These are phyloP conservation scores for Ophiosphaerella herpotricha DNA, from an alignment of 2,329 filamentous ascomycete genomes.

Conservation along the genomic window DNA sequence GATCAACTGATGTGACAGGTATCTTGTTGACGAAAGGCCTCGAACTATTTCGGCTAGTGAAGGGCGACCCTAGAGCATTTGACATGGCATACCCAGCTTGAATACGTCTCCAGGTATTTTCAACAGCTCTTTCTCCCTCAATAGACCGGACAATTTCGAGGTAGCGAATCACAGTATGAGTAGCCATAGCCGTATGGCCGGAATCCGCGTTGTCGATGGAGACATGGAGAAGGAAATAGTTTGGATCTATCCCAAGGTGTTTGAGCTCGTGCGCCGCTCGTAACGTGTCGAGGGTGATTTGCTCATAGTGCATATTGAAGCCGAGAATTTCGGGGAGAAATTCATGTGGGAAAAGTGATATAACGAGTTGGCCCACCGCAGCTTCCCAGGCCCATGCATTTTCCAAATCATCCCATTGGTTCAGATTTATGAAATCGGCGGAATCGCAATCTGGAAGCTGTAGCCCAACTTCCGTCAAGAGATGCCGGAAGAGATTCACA, in stretches of 20 bases:
- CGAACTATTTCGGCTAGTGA: no score
- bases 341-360: slow-evolving; percentile 56
- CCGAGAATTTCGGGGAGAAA: slow-evolving; percentile 58
- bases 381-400: slow-evolving; percentile 49
- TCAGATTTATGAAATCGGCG: slow-evolving; percentile 30
- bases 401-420: slow-evolving; percentile 27
- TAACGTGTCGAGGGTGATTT: slow-evolving; percentile 48
- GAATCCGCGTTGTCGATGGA: slow-evolving; percentile 57
- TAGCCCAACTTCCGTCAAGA: slow-evolving; percentile 39
- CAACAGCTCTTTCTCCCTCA: slow-evolving; percentile 35
- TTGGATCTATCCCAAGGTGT: slow-evolving; percentile 50
- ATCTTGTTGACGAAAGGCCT: no score
- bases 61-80: slow-evolving; percentile 4
- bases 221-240: slow-evolving; percentile 58
- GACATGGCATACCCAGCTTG: slow-evolving; percentile 47
- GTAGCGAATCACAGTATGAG: slow-evolving; percentile 45
- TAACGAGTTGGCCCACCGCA: slow-evolving; percentile 51
- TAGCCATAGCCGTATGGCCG: slow-evolving; percentile 56
- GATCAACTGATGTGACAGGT: no score
- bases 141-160: slow-evolving; percentile 35
- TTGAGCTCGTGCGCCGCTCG: slow-evolving; percentile 50
- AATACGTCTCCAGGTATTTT: slow-evolving; percentile 48
- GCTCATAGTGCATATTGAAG: slow-evolving; percentile 58
- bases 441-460: slow-evolving; percentile 39
- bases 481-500: slow-evolving; percentile 43